Percentiles rank a stretch among this genome's conserved stretches.
Evolutionary conservation across 176 grass and related monocot species (phyloP).

Genomic region (Phragmites australis): DNA sequence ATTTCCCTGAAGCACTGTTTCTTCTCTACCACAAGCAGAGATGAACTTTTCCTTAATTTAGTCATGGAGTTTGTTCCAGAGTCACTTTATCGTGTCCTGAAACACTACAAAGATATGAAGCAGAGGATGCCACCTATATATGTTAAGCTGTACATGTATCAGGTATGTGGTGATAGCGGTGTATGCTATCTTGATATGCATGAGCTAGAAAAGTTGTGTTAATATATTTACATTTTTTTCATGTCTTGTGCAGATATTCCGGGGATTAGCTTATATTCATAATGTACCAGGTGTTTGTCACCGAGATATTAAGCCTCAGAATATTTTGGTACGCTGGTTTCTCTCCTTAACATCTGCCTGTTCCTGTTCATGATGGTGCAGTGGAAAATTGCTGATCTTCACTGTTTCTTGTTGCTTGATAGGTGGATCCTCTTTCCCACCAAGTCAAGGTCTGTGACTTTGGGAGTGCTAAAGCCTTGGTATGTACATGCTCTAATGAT

Average conservation of each 20-base stretch:
- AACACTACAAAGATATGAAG: slow-evolving; percentile 79
- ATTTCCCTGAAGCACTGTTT: slow-evolving; percentile 86
- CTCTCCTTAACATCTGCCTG: background rate
- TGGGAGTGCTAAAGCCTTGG: slow-evolving; percentile 78
- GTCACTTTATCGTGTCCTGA: slow-evolving; percentile 69
- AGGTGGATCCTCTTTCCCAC: slow-evolving; percentile 85
- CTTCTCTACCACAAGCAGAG: slow-evolving; percentile 78
- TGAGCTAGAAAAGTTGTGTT: background rate
- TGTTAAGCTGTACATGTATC: slow-evolving; percentile 85
- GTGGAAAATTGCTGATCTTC: background rate
- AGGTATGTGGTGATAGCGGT: slow-evolving; percentile 45
- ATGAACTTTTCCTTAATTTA: slow-evolving; percentile 86
- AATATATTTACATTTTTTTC: background rate
- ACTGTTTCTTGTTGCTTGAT: slow-evolving; percentile 10
- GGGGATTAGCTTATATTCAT: slow-evolving; percentile 86
- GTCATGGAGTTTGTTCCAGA: slow-evolving; percentile 92
- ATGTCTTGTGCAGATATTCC: slow-evolving; percentile 66
- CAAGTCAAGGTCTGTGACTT: slow-evolving; percentile 93
- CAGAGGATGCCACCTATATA: slow-evolving; percentile 83
- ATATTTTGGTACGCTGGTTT: slow-evolving; percentile 63
- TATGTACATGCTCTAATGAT: slow-evolving; percentile 36
- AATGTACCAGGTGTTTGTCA: slow-evolving; percentile 71
- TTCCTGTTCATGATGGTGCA: background rate
- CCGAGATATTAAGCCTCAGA: slow-evolving; percentile 87
- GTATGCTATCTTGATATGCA: slow-evolving; percentile 16